phyloP scores from a whole-genome alignment of 164 flowering plant genomes.

The Magnolia officinalis region DNA sequence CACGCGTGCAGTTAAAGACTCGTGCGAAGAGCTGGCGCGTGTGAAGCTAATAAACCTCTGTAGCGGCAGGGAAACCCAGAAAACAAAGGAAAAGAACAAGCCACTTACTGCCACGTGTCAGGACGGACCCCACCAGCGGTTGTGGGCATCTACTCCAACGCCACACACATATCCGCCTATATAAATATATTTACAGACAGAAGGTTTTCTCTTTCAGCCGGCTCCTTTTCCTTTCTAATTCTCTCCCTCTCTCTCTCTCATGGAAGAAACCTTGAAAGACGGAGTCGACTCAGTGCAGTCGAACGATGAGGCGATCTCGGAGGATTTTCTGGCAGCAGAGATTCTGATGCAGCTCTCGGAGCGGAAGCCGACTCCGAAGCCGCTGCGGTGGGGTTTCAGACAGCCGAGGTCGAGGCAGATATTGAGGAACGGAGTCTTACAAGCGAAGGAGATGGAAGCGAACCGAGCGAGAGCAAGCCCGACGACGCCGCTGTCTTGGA shows the following conservation, averaged over 20 bases:
- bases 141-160: conserved; percentile 18
- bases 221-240: conserved; percentile 1
- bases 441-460: conserved; percentile 14
- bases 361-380: conserved; percentile 12
- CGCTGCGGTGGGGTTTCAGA: conserved; percentile 35
- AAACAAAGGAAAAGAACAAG: too few species aligned
- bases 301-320: conserved; percentile 38
- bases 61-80: too few species aligned
- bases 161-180: conserved; percentile 14
- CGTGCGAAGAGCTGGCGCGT: too few species aligned
- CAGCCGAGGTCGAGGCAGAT: conserved; percentile 39
- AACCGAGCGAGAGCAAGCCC: conserved; percentile 44
- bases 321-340: conserved; percentile 51
- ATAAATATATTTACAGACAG: conserved; percentile 7
- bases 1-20: too few species aligned
- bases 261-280: neutral
- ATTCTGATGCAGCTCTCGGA: conserved; percentile 40
- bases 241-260: neutral
- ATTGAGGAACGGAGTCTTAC: conserved; percentile 16
- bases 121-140: neutral
- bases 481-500: conserved; percentile 64
- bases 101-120: neutral
- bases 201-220: conserved; percentile 13
- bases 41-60: too few species aligned
- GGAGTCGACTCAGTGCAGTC: conserved; percentile 2